Evolutionary conservation across 495 filamentous ascomycete species (phyloP).

Genomic region (Sporormia fimetaria): DNA sequence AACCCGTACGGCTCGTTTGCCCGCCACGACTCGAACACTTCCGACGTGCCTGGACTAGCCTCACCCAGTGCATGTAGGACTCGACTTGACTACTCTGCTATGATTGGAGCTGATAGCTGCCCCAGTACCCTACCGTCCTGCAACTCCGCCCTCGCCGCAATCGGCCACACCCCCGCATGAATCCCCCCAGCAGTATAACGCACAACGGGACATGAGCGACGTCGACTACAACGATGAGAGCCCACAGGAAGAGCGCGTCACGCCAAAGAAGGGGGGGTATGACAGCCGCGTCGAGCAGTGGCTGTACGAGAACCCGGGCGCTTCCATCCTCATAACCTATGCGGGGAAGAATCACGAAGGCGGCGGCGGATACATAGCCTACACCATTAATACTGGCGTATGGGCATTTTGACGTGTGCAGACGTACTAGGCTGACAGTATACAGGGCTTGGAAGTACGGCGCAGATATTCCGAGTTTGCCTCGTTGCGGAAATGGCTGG

Average conservation of each 20-base stretch:
- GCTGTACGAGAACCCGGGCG: slow-evolving; percentile 84
- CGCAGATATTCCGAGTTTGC: slow-evolving; percentile 94
- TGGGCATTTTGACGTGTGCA: slow-evolving; percentile 23
- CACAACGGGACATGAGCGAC: slow-evolving; percentile 47
- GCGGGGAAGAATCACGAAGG: slow-evolving; percentile 90
- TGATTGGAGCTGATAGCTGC: slow-evolving; percentile 2
- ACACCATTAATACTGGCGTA: slow-evolving; percentile 92
- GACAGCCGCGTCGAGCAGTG: slow-evolving; percentile 93
- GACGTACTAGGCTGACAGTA: slow-evolving; percentile 5
- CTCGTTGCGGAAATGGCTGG: slow-evolving; percentile 78
- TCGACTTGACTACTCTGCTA: slow-evolving; percentile 29
- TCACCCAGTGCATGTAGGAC: slow-evolving; percentile 44
- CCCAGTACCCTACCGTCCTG: slow-evolving; percentile 31
- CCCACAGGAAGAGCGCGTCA: slow-evolving; percentile 29
- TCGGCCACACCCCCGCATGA: slow-evolving; percentile 35
- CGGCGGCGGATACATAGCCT: slow-evolving; percentile 86
- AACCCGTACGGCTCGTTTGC: slow-evolving; percentile 90
- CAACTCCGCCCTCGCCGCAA: slow-evolving; percentile 35
- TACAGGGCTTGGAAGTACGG: slow-evolving; percentile 83
- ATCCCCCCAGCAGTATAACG: slow-evolving; percentile 47
- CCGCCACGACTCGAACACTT: slow-evolving; percentile 65
- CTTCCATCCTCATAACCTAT: slow-evolving; percentile 79
- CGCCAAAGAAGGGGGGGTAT: slow-evolving; percentile 71
- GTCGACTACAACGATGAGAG: slow-evolving; percentile 49
- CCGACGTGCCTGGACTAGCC: slow-evolving; percentile 54